These are phyloP conservation scores for Hericium coralloides DNA, from an alignment of 768 basidiomycete species.

Conservation along the genomic window DNA sequence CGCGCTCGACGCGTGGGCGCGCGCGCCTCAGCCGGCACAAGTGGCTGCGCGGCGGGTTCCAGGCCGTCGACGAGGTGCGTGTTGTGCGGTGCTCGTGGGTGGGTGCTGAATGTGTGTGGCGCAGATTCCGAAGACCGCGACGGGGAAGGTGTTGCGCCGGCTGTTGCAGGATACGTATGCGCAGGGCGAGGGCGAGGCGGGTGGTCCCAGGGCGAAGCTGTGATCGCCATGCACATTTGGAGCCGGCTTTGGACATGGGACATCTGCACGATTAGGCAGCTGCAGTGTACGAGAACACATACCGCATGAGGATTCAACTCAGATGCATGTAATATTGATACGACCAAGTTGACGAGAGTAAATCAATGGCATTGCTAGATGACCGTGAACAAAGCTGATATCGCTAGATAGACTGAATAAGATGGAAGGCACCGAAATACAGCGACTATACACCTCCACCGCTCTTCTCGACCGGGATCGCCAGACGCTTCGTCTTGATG, in stretches of 20 bases:
- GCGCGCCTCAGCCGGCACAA: conserved; percentile 66
- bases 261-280: too few relatives aligned
- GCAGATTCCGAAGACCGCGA: conserved; percentile 5
- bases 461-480: conserved; percentile 46
- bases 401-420: not conserved
- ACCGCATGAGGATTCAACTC: too few relatives aligned
- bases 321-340: not conserved
- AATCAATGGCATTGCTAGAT: not conserved
- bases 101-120: not conserved
- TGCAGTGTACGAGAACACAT: too few relatives aligned
- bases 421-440: not conserved
- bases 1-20: conserved; percentile 53
- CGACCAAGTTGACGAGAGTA: not conserved
- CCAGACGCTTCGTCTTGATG: conserved; percentile 28
- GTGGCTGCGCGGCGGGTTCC: conserved; percentile 68
- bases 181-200: not conserved
- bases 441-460: conserved; percentile 38
- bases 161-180: conserved; percentile 4
- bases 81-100: not conserved
- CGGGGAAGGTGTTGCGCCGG: conserved; percentile 10
- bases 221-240: not conserved
- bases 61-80: conserved; percentile 49
- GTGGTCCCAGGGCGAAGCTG: not conserved
- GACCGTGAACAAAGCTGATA: not conserved
- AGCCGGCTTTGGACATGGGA: too few relatives aligned